Percentiles rank a stretch among this genome's conserved stretches.
These are phyloP conservation scores for Euphorbia celastroides DNA, from an alignment of 441 rosid genomes.

Conservation along the genomic window DNA sequence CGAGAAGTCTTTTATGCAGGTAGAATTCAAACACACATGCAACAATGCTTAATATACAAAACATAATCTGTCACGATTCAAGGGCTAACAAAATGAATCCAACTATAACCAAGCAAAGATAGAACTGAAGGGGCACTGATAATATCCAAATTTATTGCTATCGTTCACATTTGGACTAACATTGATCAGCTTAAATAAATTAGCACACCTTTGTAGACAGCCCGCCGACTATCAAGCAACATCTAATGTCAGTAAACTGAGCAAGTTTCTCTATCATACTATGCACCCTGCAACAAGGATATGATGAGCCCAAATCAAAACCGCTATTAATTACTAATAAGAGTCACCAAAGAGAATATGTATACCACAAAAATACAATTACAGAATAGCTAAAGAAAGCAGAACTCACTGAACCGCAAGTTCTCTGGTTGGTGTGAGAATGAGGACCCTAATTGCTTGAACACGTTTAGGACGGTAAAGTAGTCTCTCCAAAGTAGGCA, in stretches of 20 bases:
- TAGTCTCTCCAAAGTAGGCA: constrained; percentile 88
- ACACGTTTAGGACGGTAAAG: constrained; percentile 79
- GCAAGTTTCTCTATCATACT: constrained; percentile 90
- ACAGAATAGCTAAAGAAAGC: neutral
- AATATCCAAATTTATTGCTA: neutral
- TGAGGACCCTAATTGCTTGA: constrained; percentile 75
- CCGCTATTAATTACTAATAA: neutral
- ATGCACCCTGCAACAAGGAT: constrained; percentile 60
- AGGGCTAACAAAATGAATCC: neutral
- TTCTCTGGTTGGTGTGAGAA: constrained; percentile 92
- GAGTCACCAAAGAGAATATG: neutral
- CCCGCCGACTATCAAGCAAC: constrained; percentile 92
- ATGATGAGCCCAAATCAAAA: neutral
- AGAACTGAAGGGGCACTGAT: neutral
- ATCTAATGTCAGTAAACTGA: constrained; percentile 81
- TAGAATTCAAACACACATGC: neutral
- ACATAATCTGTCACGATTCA: neutral
- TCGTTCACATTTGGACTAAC: neutral
- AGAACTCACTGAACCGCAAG: constrained; percentile 82
- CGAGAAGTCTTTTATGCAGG: neutral
- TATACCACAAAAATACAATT: neutral
- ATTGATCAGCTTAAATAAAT: constrained; percentile 8
- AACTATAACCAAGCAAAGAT: neutral
- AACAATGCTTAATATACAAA: neutral
- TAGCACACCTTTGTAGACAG: constrained; percentile 72